Conservation (phyloP, 2,329 filamentous ascomycete species). For the Verticillium tricorpus region DNA sequence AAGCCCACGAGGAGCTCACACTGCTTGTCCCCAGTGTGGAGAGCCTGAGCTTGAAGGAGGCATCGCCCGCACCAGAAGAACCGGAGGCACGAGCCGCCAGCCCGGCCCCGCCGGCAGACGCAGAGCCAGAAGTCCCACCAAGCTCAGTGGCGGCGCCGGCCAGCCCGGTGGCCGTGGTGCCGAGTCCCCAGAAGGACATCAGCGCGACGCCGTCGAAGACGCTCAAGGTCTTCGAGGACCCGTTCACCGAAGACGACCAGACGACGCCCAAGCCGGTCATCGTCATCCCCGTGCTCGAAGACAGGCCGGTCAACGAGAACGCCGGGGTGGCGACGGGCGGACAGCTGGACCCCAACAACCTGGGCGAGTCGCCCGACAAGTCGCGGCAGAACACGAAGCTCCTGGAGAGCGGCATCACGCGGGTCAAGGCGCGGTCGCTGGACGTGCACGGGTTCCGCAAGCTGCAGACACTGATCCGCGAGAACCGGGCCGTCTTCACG, state of each 20-base stretch:
- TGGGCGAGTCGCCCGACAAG: slow-evolving; percentile 43
- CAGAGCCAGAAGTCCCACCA: not conserved
- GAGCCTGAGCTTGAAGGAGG: slow-evolving; percentile 19
- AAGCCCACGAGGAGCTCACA: slow-evolving; percentile 48
- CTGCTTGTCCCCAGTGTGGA: slow-evolving; percentile 45
- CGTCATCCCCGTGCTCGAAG: slow-evolving; percentile 51
- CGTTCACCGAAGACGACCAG: slow-evolving; percentile 46
- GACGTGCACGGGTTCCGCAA: slow-evolving; percentile 79
- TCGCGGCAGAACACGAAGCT: slow-evolving; percentile 55
- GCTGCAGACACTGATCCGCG: slow-evolving; percentile 68
- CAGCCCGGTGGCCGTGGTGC: not conserved
- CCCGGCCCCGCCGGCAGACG: not conserved
- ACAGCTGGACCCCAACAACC: slow-evolving; percentile 6
- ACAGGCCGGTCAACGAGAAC: slow-evolving; percentile 57
- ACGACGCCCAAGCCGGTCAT: slow-evolving; percentile 39
- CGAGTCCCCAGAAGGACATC: not conserved
- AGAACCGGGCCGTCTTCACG: slow-evolving; percentile 57
- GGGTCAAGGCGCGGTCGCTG: slow-evolving; percentile 66
- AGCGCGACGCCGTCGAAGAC: slow-evolving; percentile 26
- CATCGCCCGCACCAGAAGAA: slow-evolving; percentile 7
- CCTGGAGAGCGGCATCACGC: slow-evolving; percentile 69
- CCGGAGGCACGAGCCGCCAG: slow-evolving; percentile 12
- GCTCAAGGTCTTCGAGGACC: slow-evolving; percentile 60
- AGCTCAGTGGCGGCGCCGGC: not conserved
- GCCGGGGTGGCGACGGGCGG: slow-evolving; percentile 18